A percentile compares a stretch with the other conserved stretches of the same genome.
These are phyloP conservation scores for Tolypocladium tundrense DNA, from an alignment of 2,329 filamentous ascomycete genomes.

Conservation along the genomic window DNA sequence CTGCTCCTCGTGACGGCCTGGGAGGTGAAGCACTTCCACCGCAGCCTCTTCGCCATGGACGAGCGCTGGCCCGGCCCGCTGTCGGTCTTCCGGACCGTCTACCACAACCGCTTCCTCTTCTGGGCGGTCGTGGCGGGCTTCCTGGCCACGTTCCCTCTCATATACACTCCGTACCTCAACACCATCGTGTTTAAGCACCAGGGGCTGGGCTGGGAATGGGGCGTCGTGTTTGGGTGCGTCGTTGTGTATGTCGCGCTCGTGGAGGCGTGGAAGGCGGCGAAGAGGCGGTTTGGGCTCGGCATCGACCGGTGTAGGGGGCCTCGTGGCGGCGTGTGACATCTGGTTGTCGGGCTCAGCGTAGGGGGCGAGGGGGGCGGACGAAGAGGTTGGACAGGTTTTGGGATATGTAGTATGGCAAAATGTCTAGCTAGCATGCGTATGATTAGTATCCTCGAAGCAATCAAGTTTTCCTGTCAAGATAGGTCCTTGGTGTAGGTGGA, in stretches of 20 bases:
- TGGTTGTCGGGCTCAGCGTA: not conserved
- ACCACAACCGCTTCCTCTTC: conserved; percentile 58
- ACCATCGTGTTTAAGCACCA: conserved; percentile 58
- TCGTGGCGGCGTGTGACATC: not conserved
- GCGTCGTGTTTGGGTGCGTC: conserved; percentile 50
- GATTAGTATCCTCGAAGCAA: conserved; percentile 17
- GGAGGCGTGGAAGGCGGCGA: conserved; percentile 60
- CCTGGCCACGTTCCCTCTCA: conserved; percentile 47
- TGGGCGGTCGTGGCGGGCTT: conserved; percentile 53
- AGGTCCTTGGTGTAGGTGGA: no score
- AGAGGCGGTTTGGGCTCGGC: conserved; percentile 37
- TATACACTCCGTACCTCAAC: conserved; percentile 61
- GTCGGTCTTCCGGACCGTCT: conserved; percentile 50
- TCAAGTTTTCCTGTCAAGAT: conserved; percentile 11
- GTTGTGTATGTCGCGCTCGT: conserved; percentile 51
- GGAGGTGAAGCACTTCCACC: conserved; percentile 63
- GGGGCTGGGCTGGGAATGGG: conserved; percentile 64
- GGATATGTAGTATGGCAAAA: conserved; percentile 4
- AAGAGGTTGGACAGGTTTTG: not conserved
- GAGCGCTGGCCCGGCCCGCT: conserved; percentile 36
- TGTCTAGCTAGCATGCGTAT: conserved; percentile 15
- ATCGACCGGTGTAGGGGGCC: conserved; percentile 5
- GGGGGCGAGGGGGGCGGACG: not conserved
- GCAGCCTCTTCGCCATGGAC: conserved; percentile 60
- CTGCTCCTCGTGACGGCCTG: conserved; percentile 58